Percentiles rank a stretch among this genome's conserved stretches.
phyloP scores from a whole-genome alignment of 257 asterid genomes.

The Primulina tabacum region DNA sequence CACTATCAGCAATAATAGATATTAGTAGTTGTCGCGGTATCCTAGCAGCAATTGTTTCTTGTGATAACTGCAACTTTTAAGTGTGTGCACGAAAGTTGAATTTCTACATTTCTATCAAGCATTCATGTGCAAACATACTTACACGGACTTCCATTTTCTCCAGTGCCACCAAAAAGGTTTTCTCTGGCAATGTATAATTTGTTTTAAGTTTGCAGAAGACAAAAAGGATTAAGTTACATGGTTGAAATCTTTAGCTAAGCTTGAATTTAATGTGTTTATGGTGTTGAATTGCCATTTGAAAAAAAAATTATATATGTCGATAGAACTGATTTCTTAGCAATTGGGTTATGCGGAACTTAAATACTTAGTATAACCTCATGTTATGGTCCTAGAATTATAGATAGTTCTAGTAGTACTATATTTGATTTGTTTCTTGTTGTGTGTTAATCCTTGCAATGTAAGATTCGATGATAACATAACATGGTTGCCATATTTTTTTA shows the following conservation, averaged over 20 bases:
- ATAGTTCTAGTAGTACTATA: not conserved
- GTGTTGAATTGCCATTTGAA: not conserved
- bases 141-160: not conserved
- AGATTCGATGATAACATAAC: not conserved
- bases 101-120: conserved; percentile 3
- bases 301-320: not conserved
- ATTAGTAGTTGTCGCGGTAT: not conserved
- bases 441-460: not conserved
- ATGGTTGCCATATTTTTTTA: not conserved
- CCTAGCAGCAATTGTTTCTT: not conserved
- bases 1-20: not conserved
- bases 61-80: not conserved
- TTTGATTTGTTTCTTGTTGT: not conserved
- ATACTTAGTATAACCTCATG: not conserved
- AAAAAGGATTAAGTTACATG: not conserved
- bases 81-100: not conserved
- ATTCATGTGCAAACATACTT: not conserved
- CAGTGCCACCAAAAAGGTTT: not conserved
- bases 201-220: not conserved
- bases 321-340: not conserved
- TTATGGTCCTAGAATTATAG: conserved; percentile 2
- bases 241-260: not conserved
- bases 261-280: not conserved
- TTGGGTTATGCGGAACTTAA: not conserved
- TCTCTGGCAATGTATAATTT: not conserved